Evolutionary conservation across 345 rosid genomes (phyloP), one percentile per base, ranked within the genome.

Genomic region (Noccaea bulbosa): DNA sequence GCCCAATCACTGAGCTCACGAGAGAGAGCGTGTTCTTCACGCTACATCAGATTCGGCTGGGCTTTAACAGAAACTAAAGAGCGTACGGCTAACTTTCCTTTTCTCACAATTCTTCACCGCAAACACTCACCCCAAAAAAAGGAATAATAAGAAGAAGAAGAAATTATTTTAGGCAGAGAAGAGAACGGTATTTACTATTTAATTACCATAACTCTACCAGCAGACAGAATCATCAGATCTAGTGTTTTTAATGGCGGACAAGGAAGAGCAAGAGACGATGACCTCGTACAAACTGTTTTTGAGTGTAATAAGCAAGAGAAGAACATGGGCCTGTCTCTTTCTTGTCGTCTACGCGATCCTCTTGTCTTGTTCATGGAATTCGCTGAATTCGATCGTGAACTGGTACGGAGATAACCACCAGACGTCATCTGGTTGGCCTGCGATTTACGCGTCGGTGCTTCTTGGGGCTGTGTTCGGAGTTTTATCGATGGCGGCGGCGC

Each of bases 311-410:
- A 93, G 98, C 96, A 93, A 88, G 75, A 86, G 98, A 67, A 83
- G 91, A 72, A 88, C 94, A 59, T 91, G 98, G 98, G 96, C 81
- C 49, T 85, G 86, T 70, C 80, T 91, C 30, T 93, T 93, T 80
- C 87, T 91, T 59, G 65, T 84, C 3, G 97, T 93, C 1, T 91
- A 93, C 72, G 90, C 88, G 15, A 70, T 78, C 74, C 81, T 93
- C 41, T 76, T 93, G 52, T 83, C 80, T n/a, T 87, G 84, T 10
- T 81, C 97, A 0, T 90, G 98, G 97, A 90, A 86, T 75, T 83
- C 80, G 37, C 80, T 93, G 2, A 85, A 87, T 72, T 90, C 92
- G 4, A 77, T 93, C 24, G 92, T 88, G 5, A 69, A 84, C 47
- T 90, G 97, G 96, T 82, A 87, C 81, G 53, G 86, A 2, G 73